Conservation (phyloP, 495 filamentous ascomycete genomes). For the Neurospora sp. region DNA sequence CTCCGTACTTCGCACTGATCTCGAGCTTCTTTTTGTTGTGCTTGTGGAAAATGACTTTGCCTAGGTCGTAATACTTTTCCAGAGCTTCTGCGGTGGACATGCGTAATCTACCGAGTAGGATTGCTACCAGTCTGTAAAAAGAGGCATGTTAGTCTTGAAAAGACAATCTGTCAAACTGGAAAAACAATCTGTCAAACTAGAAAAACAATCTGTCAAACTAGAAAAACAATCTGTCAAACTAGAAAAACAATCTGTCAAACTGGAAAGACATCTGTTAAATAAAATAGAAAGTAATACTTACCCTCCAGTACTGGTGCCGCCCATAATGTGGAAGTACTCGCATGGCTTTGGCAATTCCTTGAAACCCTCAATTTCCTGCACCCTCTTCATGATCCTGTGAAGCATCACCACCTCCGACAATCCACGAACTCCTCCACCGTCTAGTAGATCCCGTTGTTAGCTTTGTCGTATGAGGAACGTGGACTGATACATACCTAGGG, state of each 20-base stretch:
- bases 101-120: no score
- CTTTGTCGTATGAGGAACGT: no score
- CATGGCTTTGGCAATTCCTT: slow-evolving; percentile 36
- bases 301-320: slow-evolving; percentile 21
- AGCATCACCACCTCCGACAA: slow-evolving; percentile 43
- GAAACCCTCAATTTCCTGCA: slow-evolving; percentile 16
- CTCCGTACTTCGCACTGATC: not conserved
- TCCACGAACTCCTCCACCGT: slow-evolving; percentile 47
- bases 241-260: no score
- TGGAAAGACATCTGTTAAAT: no score
- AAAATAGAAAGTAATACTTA: no score
- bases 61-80: not conserved
- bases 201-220: no score
- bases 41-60: not conserved
- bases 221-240: no score
- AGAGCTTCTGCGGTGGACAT: no score
- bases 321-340: slow-evolving; percentile 32
- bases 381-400: slow-evolving; percentile 36
- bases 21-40: not conserved
- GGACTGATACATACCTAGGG: no score
- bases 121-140: not conserved
- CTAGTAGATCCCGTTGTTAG: slow-evolving; percentile 14
- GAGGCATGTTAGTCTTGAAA: not conserved
- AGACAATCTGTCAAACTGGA: no score
- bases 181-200: no score